A percentile compares a stretch with the other conserved stretches of the same genome.
phyloP scores from a whole-genome alignment of 2,329 filamentous ascomycete genomes.

The Nemania abortiva region DNA sequence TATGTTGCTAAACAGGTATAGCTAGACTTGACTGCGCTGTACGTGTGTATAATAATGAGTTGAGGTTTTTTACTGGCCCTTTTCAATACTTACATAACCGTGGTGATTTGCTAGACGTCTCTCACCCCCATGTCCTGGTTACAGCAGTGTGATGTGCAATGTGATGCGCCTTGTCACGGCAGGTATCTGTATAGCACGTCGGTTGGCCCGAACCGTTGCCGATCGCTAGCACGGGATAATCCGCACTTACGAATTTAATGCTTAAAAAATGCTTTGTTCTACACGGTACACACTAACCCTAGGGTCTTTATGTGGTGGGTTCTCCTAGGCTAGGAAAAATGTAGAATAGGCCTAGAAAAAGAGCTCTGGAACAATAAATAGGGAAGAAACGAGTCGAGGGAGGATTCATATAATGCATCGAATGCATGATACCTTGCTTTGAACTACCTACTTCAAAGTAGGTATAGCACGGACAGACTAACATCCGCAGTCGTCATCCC shows the following conservation, averaged over 20 bases:
- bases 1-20: slow-evolving; percentile 7
- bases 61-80: not conserved
- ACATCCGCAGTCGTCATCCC: no score
- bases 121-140: not conserved
- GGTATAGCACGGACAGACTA: no score
- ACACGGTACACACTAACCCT: no score
- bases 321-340: no score
- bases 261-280: no score
- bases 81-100: not conserved
- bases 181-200: not conserved
- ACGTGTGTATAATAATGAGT: slow-evolving; percentile 4
- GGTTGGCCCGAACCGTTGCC: not conserved
- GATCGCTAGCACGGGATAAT: not conserved
- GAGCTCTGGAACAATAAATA: not conserved
- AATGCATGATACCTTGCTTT: not conserved
- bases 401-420: not conserved
- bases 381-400: not conserved
- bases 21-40: slow-evolving; percentile 6
- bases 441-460: no score
- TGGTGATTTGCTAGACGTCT: not conserved
- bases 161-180: not conserved
- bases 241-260: not conserved
- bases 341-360: no score
- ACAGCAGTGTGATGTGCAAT: not conserved
- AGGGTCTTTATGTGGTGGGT: no score